Percentiles rank a stretch among this genome's conserved stretches.
phyloP scores from a whole-genome alignment of 208 protist genomes.

The Jaenimonas drosophilae region DNA sequence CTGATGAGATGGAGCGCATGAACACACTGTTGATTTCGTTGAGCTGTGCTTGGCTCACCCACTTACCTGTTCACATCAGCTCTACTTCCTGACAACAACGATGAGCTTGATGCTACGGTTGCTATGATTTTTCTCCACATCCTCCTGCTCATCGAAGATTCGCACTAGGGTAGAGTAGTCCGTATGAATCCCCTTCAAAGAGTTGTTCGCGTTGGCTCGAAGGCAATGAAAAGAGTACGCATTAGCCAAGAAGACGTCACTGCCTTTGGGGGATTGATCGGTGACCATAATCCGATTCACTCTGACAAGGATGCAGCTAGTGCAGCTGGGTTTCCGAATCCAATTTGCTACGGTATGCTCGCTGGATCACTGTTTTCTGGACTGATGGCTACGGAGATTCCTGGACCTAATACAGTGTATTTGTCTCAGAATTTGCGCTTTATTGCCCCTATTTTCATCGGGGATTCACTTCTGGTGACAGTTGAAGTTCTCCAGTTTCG shows the following conservation, averaged over 20 bases:
- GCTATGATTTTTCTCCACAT: constrained; percentile 4
- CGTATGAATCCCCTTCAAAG: constrained; percentile 5
- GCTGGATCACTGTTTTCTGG: constrained; percentile 79
- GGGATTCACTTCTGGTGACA: constrained; percentile 62
- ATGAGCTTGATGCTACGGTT: not conserved
- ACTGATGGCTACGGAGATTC: constrained; percentile 70
- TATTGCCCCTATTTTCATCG: constrained; percentile 60
- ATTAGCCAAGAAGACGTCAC: constrained; percentile 50
- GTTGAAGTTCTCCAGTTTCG: constrained; percentile 65
- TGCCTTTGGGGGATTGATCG: constrained; percentile 63
- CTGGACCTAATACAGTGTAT: constrained; percentile 79
- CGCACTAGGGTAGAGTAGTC: constrained; percentile 7
- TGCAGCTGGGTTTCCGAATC: constrained; percentile 58
- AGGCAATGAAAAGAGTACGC: constrained; percentile 23
- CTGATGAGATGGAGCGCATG: constrained; percentile 8
- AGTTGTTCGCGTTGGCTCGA: constrained; percentile 57
- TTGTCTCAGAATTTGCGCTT: constrained; percentile 78
- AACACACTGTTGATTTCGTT: not conserved
- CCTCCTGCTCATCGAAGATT: constrained; percentile 2
- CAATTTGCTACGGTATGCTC: constrained; percentile 81
- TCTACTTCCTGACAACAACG: not conserved
- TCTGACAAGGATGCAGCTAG: constrained; percentile 41
- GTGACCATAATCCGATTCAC: constrained; percentile 85
- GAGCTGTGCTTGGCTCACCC: too few relatives aligned
- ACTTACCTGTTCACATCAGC: not conserved